Base-by-base conservation (phyloP, 2,329 filamentous ascomycete genomes). In the Fusarium sp. region DNA sequence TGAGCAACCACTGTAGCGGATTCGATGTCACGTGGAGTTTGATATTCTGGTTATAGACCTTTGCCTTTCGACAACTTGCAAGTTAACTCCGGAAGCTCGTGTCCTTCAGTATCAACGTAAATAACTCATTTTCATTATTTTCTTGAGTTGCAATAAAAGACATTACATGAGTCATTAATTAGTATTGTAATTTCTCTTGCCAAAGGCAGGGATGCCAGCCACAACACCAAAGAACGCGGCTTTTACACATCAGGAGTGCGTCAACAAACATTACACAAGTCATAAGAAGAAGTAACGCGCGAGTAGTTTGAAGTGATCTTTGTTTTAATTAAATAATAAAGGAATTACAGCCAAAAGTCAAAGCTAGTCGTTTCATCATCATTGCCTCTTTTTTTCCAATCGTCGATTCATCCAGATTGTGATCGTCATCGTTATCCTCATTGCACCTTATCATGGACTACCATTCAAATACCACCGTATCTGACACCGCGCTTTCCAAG, bases 401-500 rank as follows among this genome's bases (percentile, higher is more conserved):
- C 67, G 64, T 68, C 65, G 41, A 54, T 18, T 62, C 62, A 63
- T 59, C 30, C 28, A 34, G n/a, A 39, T 50, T 15, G 55, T 67
- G 28, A 58, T 62, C 52, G 52, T 65, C 39, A 66, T 54, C 52
- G 52, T 66, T 47, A 37, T 63, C 7, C 64, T 53, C 53, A 53
- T 52, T 34, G 59, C 64, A 41, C 13, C 34, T n/a, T 44, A 23
- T 57, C 68, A 59, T 62, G 46, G 51, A 39, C 23, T 27, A 27
- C 30, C 18, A 16, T 18, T 66, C 56, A 76, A 47, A 76, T 62
- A 23, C 74, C 82, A 18, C 84, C 83, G 60, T 91, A 91, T 65
- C 85, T 81, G 39, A 91, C 88, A 15, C 89, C 89, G 60, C 89
- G 84, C 83, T 89, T 90, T 6, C 90, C 91, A 55, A 91, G 84